Conservation (phyloP, 2,329 filamentous ascomycete genomes). For the Cladosporium austrohemisphaericum region DNA sequence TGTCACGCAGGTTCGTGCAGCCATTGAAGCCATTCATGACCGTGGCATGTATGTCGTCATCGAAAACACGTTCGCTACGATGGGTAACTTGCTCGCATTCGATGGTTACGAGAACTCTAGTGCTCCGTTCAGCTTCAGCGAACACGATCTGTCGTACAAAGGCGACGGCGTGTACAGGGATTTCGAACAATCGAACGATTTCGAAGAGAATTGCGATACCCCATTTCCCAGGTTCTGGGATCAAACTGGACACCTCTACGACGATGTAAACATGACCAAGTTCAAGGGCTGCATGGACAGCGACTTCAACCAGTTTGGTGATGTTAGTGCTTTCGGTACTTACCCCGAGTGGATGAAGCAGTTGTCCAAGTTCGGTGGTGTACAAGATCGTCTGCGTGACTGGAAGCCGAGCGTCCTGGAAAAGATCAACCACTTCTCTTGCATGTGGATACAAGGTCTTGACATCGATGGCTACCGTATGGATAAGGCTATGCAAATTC, state of each 20-base stretch:
- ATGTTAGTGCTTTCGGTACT: conserved; percentile 60
- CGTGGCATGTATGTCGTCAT: conserved; percentile 63
- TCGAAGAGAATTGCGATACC: conserved; percentile 49
- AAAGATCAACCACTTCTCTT: conserved; percentile 59
- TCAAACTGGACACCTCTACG: conserved; percentile 52
- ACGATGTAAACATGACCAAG: conserved; percentile 43
- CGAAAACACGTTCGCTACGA: conserved; percentile 63
- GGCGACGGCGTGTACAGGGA: conserved; percentile 54
- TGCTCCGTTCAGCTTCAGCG: conserved; percentile 52
- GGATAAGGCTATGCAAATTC: conserved; percentile 63
- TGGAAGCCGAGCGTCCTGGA: conserved; percentile 58
- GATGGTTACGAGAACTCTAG: conserved; percentile 57
- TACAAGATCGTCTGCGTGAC: conserved; percentile 64
- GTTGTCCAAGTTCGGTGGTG: conserved; percentile 62
- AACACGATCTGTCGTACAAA: conserved; percentile 59
- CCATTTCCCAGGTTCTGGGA: conserved; percentile 60
- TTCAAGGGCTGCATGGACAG: conserved; percentile 58
- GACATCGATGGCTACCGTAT: conserved; percentile 65
- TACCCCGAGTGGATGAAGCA: conserved; percentile 62
- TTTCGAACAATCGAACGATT: conserved; percentile 53
- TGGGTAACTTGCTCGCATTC: conserved; percentile 62
- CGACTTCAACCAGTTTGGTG: conserved; percentile 63
- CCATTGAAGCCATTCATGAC: conserved; percentile 58
- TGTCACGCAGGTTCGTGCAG: conserved; percentile 55
- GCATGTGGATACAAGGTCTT: conserved; percentile 59